These are phyloP conservation scores for Dictyostelium brefeldianum DNA, from an alignment of 78 protist genomes.

Conservation along the genomic window DNA sequence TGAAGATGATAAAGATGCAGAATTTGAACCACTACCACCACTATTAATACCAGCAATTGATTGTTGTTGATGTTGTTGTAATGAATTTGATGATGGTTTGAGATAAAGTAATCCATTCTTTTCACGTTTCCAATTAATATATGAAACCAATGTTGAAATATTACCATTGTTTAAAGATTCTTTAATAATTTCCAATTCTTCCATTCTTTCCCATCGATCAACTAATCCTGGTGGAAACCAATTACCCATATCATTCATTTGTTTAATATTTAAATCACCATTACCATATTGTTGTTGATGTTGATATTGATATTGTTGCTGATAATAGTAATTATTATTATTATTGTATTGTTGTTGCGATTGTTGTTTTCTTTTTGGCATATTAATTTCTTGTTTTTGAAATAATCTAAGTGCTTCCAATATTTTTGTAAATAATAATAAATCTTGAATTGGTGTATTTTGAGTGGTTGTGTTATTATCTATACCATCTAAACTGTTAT, in stretches of 20 bases:
- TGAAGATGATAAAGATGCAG: neutral
- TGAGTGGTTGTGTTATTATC: neutral
- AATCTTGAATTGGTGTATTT: conserved; percentile 70
- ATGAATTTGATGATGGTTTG: neutral
- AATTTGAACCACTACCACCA: neutral
- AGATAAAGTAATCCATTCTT: conserved; percentile 10
- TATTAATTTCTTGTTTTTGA: conserved; percentile 39
- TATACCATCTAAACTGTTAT: neutral
- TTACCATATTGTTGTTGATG: neutral
- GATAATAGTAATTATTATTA: neutral
- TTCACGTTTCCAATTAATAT: conserved; percentile 76
- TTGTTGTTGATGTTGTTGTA: neutral
- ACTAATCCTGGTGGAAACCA: conserved; percentile 38
- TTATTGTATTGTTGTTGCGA: neutral
- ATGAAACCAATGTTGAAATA: conserved; percentile 36
- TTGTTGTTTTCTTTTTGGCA: conserved; percentile 5
- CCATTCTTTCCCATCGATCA: conserved; percentile 73
- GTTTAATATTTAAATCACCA: neutral
- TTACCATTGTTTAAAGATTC: conserved; percentile 45
- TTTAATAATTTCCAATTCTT: conserved; percentile 58
- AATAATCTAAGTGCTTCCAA: conserved; percentile 72
- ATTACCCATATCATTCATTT: conserved; percentile 47
- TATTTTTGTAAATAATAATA: conserved; percentile 50
- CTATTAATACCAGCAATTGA: neutral
- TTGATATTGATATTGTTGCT: neutral